Percentiles rank a stretch among this genome's conserved stretches.
phyloP scores from a whole-genome alignment of 2,329 filamentous ascomycete species.

The Neodidymelliopsis sp. region DNA sequence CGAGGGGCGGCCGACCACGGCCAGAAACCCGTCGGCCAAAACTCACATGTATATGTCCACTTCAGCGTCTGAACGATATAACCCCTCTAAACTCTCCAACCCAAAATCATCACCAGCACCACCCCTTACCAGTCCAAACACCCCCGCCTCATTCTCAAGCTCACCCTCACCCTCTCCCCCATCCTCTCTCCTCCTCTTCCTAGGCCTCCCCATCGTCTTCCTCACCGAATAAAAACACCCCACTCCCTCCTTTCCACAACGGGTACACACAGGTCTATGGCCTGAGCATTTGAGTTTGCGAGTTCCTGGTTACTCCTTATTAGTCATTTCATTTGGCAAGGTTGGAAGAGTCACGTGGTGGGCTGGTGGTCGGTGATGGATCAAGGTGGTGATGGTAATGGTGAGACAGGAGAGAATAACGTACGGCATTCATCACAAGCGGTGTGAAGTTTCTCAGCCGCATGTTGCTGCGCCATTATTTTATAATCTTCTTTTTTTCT shows the following conservation, averaged over 20 bases:
- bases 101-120: not conserved
- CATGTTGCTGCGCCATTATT: conserved; percentile 26
- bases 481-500: not conserved
- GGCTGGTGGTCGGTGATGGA: too few relatives aligned
- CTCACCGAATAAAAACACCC: conserved; percentile 56
- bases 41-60: too few relatives aligned
- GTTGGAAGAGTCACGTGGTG: too few relatives aligned
- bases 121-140: conserved; percentile 5
- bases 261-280: conserved; percentile 50
- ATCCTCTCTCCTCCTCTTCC: conserved; percentile 53
- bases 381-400: too few relatives aligned
- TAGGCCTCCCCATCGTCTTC: conserved; percentile 61
- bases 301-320: conserved; percentile 42
- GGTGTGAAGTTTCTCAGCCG: conserved; percentile 40
- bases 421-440: conserved; percentile 49
- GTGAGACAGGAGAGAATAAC: conserved; percentile 14
- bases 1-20: too few relatives aligned
- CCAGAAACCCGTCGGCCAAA: too few relatives aligned
- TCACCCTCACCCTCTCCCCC: conserved; percentile 8
- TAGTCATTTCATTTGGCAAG: conserved; percentile 3
- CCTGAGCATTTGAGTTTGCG: conserved; percentile 60
- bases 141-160: too few relatives aligned
- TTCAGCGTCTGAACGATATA: too few relatives aligned
- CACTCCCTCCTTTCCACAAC: conserved; percentile 53
- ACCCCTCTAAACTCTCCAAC: too few relatives aligned